Percentiles rank a stretch among this genome's conserved stretches.
Evolutionary conservation across 2,329 filamentous ascomycete genomes (phyloP).

Genomic region (Claviceps africana): DNA sequence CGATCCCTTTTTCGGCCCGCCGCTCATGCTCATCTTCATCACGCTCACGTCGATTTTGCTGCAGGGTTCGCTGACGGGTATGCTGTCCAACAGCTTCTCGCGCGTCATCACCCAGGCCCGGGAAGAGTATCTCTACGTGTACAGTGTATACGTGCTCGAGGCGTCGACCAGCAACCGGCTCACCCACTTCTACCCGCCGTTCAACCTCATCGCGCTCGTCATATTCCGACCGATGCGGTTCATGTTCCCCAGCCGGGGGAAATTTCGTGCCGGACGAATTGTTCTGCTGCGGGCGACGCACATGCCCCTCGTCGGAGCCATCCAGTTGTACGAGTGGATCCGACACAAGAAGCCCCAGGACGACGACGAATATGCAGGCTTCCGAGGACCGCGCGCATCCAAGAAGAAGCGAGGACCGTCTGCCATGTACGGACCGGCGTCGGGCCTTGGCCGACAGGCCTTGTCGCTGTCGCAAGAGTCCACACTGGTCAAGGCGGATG

Average conservation of each 20-base stretch:
- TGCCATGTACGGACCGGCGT: slow-evolving; percentile 8
- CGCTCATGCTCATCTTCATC: slow-evolving; percentile 59
- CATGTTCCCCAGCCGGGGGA: slow-evolving; percentile 47
- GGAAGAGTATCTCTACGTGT: slow-evolving; percentile 71
- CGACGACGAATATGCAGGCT: slow-evolving; percentile 31
- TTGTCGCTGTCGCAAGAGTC: slow-evolving; percentile 8
- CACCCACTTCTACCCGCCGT: slow-evolving; percentile 56
- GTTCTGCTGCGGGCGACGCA: slow-evolving; percentile 49
- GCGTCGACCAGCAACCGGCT: slow-evolving; percentile 55
- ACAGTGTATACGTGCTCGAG: slow-evolving; percentile 50
- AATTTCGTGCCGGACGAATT: slow-evolving; percentile 49
- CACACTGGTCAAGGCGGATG: slow-evolving; percentile 6
- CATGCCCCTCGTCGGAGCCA: slow-evolving; percentile 53
- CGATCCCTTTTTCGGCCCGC: slow-evolving; percentile 43
- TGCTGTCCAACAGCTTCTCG: slow-evolving; percentile 63
- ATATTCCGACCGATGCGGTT: slow-evolving; percentile 60
- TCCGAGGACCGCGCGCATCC: slow-evolving; percentile 30
- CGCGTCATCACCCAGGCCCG: slow-evolving; percentile 48
- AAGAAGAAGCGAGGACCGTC: slow-evolving; percentile 11
- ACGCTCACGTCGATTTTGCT: slow-evolving; percentile 65
- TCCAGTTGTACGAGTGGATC: slow-evolving; percentile 51
- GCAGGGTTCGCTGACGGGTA: slow-evolving; percentile 64
- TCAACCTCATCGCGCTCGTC: slow-evolving; percentile 60
- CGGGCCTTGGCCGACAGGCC: slow-evolving; percentile 6
- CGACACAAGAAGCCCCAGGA: slow-evolving; percentile 26